Percentiles rank a stretch among this genome's conserved stretches.
Conservation (phyloP, 2,329 filamentous ascomycete species). For the Monosporascus cannonballus region DNA sequence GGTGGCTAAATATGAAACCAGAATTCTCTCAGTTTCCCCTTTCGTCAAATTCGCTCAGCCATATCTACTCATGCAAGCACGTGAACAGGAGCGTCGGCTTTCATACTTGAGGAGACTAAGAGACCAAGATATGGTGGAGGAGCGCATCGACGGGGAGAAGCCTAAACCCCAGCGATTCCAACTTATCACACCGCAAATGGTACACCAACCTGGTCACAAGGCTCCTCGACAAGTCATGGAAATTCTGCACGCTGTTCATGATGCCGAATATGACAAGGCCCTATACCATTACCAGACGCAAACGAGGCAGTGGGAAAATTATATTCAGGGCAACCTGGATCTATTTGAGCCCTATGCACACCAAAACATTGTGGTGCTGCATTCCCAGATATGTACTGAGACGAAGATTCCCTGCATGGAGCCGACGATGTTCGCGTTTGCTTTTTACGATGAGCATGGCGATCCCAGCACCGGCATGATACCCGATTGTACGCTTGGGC, state of each 20-base stretch:
- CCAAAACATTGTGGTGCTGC: conserved; percentile 91
- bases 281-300: conserved; percentile 91
- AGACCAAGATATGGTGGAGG: conserved; percentile 63
- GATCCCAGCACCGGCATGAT: conserved; percentile 57
- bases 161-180: conserved; percentile 68
- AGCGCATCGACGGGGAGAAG: conserved; percentile 54
- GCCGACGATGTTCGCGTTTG: conserved; percentile 81
- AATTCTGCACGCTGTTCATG: conserved; percentile 88
- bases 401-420: conserved; percentile 92
- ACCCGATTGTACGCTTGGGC: conserved; percentile 87
- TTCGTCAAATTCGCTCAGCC: conserved; percentile 95
- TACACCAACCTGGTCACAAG: conserved; percentile 73
- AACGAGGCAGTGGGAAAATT: conserved; percentile 93
- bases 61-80: conserved; percentile 84
- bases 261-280: conserved; percentile 94
- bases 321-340: conserved; percentile 80
- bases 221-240: conserved; percentile 86
- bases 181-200: conserved; percentile 92
- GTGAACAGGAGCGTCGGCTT: conserved; percentile 82
- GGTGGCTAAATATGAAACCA: conserved; percentile 88
- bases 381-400: conserved; percentile 87
- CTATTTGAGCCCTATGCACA: conserved; percentile 94
- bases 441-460: conserved; percentile 89
- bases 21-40: conserved; percentile 88
- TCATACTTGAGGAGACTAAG: conserved; percentile 76